Conservation (phyloP, 371 early-diverging fungal species). For the Coemansia sp. region DNA sequence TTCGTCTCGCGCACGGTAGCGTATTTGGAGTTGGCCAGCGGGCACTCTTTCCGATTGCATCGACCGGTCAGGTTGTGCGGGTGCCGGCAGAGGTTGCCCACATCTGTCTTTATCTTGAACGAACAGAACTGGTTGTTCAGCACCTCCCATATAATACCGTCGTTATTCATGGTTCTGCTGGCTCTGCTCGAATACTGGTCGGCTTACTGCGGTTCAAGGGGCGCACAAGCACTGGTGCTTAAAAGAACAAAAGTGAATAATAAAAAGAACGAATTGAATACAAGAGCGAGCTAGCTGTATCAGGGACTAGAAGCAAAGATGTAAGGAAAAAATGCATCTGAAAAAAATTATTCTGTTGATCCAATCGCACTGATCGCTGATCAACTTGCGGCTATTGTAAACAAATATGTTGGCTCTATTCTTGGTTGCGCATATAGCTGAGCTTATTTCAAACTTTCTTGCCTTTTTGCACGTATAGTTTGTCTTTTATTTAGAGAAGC, state of each 20-base stretch:
- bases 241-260: neutral
- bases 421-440: neutral
- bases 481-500: neutral
- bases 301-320: neutral
- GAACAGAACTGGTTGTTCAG: slow-evolving; percentile 93
- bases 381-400: neutral
- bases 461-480: neutral
- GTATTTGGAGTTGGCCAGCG: slow-evolving; percentile 97
- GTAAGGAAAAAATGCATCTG: neutral
- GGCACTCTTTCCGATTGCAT: slow-evolving; percentile 96
- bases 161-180: slow-evolving; percentile 55
- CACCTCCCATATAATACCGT: slow-evolving; percentile 86
- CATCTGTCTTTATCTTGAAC: slow-evolving; percentile 92
- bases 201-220: neutral
- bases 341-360: slow-evolving; percentile 14
- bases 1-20: slow-evolving; percentile 95
- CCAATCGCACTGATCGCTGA: neutral
- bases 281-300: neutral
- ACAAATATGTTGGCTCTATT: slow-evolving; percentile 10
- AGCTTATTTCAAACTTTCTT: neutral
- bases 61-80: slow-evolving; percentile 98
- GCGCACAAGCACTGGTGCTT: neutral
- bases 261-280: neutral
- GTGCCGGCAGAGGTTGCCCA: slow-evolving; percentile 94
- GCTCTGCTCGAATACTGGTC: neutral